Evolutionary conservation across 495 filamentous ascomycete genomes (phyloP).

Genomic region (Podospora comata): DNA sequence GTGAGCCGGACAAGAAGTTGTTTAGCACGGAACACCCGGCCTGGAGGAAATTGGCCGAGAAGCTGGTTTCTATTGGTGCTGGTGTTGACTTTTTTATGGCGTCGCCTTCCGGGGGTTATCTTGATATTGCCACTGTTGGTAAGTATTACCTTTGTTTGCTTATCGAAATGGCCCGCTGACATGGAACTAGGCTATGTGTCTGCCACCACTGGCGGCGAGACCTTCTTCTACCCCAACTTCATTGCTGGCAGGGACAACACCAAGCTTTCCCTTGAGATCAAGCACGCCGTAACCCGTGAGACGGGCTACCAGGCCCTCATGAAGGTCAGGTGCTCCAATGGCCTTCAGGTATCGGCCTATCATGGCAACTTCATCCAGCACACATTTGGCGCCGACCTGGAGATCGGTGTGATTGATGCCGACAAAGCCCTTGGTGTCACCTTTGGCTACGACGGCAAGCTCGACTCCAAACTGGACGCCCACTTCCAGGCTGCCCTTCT

Average conservation of each 20-base stretch:
- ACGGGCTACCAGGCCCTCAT: slow-evolving; percentile 95
- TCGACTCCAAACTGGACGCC: slow-evolving; percentile 91
- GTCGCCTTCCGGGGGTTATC: slow-evolving; percentile 80
- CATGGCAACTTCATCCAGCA: slow-evolving; percentile 96
- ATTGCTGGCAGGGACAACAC: slow-evolving; percentile 77
- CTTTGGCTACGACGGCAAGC: slow-evolving; percentile 95
- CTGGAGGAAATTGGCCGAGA: slow-evolving; percentile 78
- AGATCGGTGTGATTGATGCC: slow-evolving; percentile 87
- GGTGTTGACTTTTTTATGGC: slow-evolving; percentile 94
- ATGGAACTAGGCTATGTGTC: slow-evolving; percentile 60
- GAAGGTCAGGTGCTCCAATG: slow-evolving; percentile 98
- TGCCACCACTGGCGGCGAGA: slow-evolving; percentile 83
- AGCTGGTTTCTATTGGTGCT: slow-evolving; percentile 83
- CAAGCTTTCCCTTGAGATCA: slow-evolving; percentile 81
- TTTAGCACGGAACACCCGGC: slow-evolving; percentile 84
- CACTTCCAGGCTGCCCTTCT: slow-evolving; percentile 96
- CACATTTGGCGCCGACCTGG: slow-evolving; percentile 89
- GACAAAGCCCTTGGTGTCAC: slow-evolving; percentile 91
- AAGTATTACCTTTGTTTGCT: slow-evolving; percentile 31
- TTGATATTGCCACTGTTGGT: slow-evolving; percentile 95
- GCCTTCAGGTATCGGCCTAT: slow-evolving; percentile 88
- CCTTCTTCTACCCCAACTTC: slow-evolving; percentile 95
- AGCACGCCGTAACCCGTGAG: slow-evolving; percentile 83
- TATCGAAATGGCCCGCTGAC: slow-evolving; percentile 18
- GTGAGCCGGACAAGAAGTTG: slow-evolving; percentile 88